Percentiles rank a stretch among this genome's conserved stretches.
These are phyloP conservation scores for Penicillium ucsense DNA, from an alignment of 495 filamentous ascomycete species.

Conservation along the genomic window DNA sequence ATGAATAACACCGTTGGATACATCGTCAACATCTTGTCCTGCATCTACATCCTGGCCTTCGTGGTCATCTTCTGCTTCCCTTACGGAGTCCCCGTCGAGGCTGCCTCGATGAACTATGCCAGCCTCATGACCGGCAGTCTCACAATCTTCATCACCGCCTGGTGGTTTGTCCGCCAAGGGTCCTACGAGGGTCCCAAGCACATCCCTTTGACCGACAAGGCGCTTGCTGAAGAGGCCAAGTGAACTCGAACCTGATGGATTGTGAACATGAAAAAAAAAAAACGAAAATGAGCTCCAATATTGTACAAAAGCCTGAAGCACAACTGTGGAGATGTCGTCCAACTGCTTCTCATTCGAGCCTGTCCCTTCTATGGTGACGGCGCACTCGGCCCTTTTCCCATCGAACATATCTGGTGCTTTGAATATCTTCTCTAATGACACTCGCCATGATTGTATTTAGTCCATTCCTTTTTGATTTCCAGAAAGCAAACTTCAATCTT, in stretches of 20 bases:
- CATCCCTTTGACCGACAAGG: slow-evolving; percentile 29
- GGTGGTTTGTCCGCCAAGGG: slow-evolving; percentile 31
- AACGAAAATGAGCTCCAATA: neutral
- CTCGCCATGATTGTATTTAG: no score
- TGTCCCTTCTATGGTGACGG: no score
- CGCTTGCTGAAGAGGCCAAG: slow-evolving; percentile 16
- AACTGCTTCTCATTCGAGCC: no score
- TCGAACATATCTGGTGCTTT: no score
- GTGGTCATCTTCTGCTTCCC: slow-evolving; percentile 76
- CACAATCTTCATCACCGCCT: slow-evolving; percentile 32
- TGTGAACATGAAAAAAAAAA: neutral
- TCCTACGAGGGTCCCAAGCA: slow-evolving; percentile 30
- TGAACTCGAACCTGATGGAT: slow-evolving; percentile 4
- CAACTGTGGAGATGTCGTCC: no score
- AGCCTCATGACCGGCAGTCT: slow-evolving; percentile 55
- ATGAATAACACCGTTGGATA: slow-evolving; percentile 52
- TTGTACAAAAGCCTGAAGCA: no score
- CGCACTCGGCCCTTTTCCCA: no score
- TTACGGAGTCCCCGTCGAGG: slow-evolving; percentile 44
- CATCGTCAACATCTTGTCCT: slow-evolving; percentile 46
- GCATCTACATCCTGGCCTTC: slow-evolving; percentile 59
- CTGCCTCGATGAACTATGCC: slow-evolving; percentile 62
- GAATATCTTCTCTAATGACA: no score
- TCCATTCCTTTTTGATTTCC: no score
- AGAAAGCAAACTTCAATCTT: no score